These are phyloP conservation scores for Calonectria crousiana DNA, from an alignment of 2,329 filamentous ascomycete genomes.

Conservation along the genomic window DNA sequence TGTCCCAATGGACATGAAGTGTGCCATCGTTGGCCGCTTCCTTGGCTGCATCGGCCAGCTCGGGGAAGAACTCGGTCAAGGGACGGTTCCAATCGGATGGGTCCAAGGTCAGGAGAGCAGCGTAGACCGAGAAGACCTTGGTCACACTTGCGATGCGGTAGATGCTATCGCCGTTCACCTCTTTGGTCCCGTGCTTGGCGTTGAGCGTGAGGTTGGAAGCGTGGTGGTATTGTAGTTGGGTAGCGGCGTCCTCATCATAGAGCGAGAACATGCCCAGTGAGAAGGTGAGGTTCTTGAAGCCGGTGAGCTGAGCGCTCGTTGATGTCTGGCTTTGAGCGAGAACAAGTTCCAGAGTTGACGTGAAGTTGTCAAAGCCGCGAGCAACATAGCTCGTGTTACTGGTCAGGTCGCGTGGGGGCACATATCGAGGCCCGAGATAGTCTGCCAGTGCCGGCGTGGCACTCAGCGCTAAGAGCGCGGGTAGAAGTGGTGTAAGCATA, in stretches of 20 bases:
- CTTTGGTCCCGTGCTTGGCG: background rate
- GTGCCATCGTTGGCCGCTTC: background rate
- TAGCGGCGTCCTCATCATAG: conserved; percentile 8
- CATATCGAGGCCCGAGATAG: conserved; percentile 7
- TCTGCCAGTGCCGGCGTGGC: conserved; percentile 10
- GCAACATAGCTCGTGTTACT: conserved; percentile 7
- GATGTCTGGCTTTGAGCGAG: background rate
- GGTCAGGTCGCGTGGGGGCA: conserved; percentile 14
- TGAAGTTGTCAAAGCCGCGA: conserved; percentile 12
- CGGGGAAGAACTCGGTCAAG: conserved; percentile 6
- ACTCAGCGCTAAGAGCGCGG: conserved; percentile 4
- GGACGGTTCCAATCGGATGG: background rate
- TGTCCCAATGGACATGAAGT: background rate
- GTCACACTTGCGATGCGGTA: background rate
- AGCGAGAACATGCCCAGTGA: conserved; percentile 26
- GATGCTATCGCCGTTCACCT: background rate
- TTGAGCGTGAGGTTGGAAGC: background rate
- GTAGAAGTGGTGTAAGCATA: background rate
- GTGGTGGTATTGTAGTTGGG: conserved; percentile 21
- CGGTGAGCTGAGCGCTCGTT: background rate
- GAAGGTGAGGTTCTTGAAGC: conserved; percentile 18
- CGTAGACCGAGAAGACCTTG: conserved; percentile 11
- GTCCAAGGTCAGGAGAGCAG: conserved; percentile 9
- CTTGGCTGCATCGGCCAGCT: background rate
- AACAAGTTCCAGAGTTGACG: background rate